A percentile compares a stretch with the other conserved stretches of the same genome.
These are phyloP conservation scores for Alternaria solani DNA, from an alignment of 2,329 filamentous ascomycete genomes.

Conservation along the genomic window DNA sequence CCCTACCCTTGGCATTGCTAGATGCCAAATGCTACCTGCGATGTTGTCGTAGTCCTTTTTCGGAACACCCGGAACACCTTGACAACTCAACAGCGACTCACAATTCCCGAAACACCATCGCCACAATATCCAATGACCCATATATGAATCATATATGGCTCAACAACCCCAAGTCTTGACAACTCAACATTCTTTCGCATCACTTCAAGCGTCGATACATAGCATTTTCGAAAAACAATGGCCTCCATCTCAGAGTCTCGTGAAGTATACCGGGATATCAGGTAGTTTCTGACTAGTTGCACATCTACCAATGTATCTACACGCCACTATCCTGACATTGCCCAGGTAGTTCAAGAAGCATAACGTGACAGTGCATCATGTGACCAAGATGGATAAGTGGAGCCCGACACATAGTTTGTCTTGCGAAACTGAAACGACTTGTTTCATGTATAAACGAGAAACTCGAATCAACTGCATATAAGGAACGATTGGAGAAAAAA, in stretches of 20 bases:
- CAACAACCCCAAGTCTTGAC: too few species aligned
- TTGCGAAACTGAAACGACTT: slow-evolving; percentile 1
- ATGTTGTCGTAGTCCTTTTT: too few species aligned
- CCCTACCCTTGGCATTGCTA: background rate
- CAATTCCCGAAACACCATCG: too few species aligned
- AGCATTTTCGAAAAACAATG: background rate
- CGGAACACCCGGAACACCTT: background rate
- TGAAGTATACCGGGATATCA: background rate
- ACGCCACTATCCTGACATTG: background rate
- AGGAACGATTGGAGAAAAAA: background rate
- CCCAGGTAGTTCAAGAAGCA: background rate
- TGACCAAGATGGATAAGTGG: background rate
- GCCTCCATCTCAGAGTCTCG: background rate
- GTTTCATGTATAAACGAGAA: background rate
- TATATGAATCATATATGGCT: too few species aligned
- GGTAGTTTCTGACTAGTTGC: background rate
- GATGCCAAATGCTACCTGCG: background rate
- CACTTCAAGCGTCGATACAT: background rate
- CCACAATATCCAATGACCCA: too few species aligned
- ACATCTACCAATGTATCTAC: background rate
- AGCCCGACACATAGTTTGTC: background rate
- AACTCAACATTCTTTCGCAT: background rate
- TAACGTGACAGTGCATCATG: background rate
- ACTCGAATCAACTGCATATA: background rate
- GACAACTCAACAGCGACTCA: background rate